Evolutionary conservation across 495 filamentous ascomycete species (phyloP), one percentile per base, ranked within the genome.

Genomic region (Tuber brumale): DNA sequence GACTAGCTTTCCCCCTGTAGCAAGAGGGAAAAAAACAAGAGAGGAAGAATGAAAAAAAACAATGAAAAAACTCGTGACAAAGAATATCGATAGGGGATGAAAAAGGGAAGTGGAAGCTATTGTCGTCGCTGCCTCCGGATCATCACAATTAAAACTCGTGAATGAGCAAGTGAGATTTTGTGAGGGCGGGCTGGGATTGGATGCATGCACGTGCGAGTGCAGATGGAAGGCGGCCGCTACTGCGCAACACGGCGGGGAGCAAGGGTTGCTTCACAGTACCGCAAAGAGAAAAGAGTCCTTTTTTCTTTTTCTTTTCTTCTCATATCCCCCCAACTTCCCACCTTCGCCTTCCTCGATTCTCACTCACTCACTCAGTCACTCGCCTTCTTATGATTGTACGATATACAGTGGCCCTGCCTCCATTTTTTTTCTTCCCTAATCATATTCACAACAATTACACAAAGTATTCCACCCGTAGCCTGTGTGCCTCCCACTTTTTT

Each of bases 111-210:
- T 31, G 27, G 27, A 66, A 66, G 57, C 57, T 35, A 66, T 35
- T 66, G 27, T 66, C 51, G 51, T 57, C 51, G 51, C 75, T 76
- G 51, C n/a, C 46, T 69, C 69, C 69, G 41, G 75, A 70, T 71
- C 69, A 78, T 78, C 72, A 79, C 72, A 79, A 79, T 75, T 79
- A 70, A 73, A 70, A 71, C 35, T 70, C 72, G 72, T 18, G 57
- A 35, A 31, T 66, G 57, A 19, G 27, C 27, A 35, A 18, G 76
- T 79, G 73, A 79, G 37, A 80, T 80, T 66, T 66, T 80, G 76
- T 80, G 78, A 80, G 78, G 76, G 74, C 73, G 61, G 45, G 44
- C 71, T 74, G 75, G 78, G 78, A 80, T 80, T 80, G 78, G 78
- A 48, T 61, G 48, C 73, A 80, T 80, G 78, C 73, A 72, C 71